Conservation (phyloP, 2,329 filamentous ascomycete genomes). For the Neofusicoccum kwambonambiense region DNA sequence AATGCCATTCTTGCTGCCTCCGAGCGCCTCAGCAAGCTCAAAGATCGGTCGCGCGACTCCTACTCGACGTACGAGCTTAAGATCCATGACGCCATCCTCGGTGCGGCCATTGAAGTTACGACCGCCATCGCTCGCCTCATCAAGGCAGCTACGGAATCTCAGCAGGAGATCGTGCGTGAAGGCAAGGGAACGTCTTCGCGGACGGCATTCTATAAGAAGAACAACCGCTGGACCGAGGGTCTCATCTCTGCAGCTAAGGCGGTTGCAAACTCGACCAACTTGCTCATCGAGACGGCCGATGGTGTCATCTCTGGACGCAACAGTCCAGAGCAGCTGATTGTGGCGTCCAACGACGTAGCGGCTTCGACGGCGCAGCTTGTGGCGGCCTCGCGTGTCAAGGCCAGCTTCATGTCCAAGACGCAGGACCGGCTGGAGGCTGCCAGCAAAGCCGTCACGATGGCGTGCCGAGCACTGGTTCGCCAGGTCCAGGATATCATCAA, state of each 20-base stretch:
- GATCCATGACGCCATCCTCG: constrained; percentile 92
- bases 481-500: constrained; percentile 95
- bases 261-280: constrained; percentile 90
- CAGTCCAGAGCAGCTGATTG: constrained; percentile 94
- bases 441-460: constrained; percentile 86
- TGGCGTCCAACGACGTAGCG: constrained; percentile 94
- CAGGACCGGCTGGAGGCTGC: constrained; percentile 89
- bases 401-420: constrained; percentile 95
- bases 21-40: constrained; percentile 83
- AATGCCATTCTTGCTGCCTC: constrained; percentile 93
- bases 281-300: constrained; percentile 95
- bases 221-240: constrained; percentile 98
- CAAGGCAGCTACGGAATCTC: constrained; percentile 87
- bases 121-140: constrained; percentile 92
- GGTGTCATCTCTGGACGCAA: constrained; percentile 90
- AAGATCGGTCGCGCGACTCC: constrained; percentile 92
- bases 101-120: constrained; percentile 89
- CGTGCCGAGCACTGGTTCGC: constrained; percentile 81
- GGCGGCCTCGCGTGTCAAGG: constrained; percentile 92
- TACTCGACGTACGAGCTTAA: constrained; percentile 96
- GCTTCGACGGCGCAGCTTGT: constrained; percentile 96
- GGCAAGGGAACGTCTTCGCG: constrained; percentile 82
- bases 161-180: constrained; percentile 94
- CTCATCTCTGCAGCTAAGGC: constrained; percentile 97
- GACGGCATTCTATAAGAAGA: constrained; percentile 99